Evolutionary conservation across 352 stramenopile species (phyloP), one percentile per base, ranked within the genome.

Genomic region (Phytophthora idaei): DNA sequence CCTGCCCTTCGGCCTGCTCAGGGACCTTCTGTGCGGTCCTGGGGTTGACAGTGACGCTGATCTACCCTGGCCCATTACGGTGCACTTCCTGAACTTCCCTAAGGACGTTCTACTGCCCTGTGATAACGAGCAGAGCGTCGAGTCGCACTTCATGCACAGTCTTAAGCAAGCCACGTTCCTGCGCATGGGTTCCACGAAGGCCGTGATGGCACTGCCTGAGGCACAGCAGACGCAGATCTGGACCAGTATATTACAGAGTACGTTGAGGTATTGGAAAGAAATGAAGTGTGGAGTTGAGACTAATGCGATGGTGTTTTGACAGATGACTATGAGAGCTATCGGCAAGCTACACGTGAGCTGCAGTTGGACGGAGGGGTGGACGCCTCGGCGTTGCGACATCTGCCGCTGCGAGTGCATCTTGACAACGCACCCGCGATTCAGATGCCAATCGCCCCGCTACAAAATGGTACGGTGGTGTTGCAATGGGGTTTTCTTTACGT

Each of bases 61-160:
- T 28, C 62, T 94, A 14, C 87, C 87, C 5, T 95, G 85, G 87
- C 51, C 68, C 1, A 67, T 95, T 34, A 90, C 83, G 2, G 83
- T 95, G n/a, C 87, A 92, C 49, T 95, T 95, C 49, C 73, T 87
- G n/a, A 76, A 79, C 25, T 93, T 89, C 55, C 87, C 87, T 21
- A 61, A 60, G 5, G 80, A 90, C 14, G 36, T 61, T 57, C 66
- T 95, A 5, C 62, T 95, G 28, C 80, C 85, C 25, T 93, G 83
- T 45, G 87, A 92, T 36, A 90, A 92, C 51, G 81, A 93, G 50
- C 70, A 86, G 48, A 88, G 74, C 39, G 78, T 93, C 37, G 87
- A 93, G 71, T 83, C 72, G 15, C 80, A 93, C 71, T 95, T 93
- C 46, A 95, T 95, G 85, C 85, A 95, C 74, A 90, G 80, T 55